Evolutionary conservation across 768 basidiomycete genomes (phyloP), one percentile per base, ranked within the genome.

Genomic region (Gyrodon lividus): DNA sequence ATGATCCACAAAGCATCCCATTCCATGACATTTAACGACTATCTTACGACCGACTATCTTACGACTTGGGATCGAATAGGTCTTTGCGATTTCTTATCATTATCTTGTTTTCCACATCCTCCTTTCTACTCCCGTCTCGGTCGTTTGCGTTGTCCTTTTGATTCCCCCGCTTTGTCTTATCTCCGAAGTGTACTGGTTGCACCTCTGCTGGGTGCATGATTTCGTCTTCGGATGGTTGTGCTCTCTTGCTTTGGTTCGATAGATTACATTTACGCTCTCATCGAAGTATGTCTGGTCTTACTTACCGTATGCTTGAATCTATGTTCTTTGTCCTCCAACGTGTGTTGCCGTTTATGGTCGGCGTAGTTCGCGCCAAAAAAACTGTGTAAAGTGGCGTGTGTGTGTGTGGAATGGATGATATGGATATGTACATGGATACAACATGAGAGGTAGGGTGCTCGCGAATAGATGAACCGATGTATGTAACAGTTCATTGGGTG

Each of bases 271-370:
- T 33, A 22, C 16, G 14, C 10, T 14, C 22, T 38, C n/a, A 1
- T 35, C 34, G 35, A 37, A 16, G 7, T 40, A 51, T 47, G 28
- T 34, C 16, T 49, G 34, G 35, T 34, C 37, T 41, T 53, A 34
- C 37, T 49, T n/a, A 28, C 28, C 42, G 19, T 52, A 61, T 64
- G 50, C 45, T 64, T 51, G 54, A 64, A 66, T 64, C 35, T 50
- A 66, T 41, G 26, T 38, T 53, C 44, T 37, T 28, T 24, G 2
- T 23, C 20, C 4, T n/a, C 35, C 3, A 23, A 7, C 23, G 19
- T 37, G 33, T 10, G 34, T 9, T 17, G 33, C 22, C 12, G 3
- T 13, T 31, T 12, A 10, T 28, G 28, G 4, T 28, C 28, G 28
- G 3, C 28, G 7, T 10, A 28, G 8, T 10, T 28, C 28, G 13